phyloP scores from a whole-genome alignment of 2,329 filamentous ascomycete species.

The Exophiala viscosa region DNA sequence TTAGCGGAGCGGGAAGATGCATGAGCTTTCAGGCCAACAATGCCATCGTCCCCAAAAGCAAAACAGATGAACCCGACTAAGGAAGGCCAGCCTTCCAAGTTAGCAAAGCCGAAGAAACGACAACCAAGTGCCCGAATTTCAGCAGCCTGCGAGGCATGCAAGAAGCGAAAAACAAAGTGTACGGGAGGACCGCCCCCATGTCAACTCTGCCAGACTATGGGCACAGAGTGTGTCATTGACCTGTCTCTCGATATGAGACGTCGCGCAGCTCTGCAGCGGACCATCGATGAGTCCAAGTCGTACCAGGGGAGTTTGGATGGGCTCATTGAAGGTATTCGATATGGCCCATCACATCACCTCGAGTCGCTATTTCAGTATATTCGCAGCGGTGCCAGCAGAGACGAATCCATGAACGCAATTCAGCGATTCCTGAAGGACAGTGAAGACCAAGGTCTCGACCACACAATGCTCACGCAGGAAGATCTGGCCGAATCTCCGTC shows the following conservation, averaged over 20 bases:
- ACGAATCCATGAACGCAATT: slow-evolving; percentile 8
- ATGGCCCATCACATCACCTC: slow-evolving; percentile 15
- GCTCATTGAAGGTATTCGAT: slow-evolving; percentile 17
- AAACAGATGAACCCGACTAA: slow-evolving; percentile 16
- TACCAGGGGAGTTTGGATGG: slow-evolving; percentile 18
- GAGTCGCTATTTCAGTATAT: slow-evolving; percentile 10
- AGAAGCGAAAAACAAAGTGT: slow-evolving; percentile 26
- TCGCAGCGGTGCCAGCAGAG: slow-evolving; percentile 7
- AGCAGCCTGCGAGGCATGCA: slow-evolving; percentile 25
- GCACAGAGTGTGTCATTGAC: slow-evolving; percentile 25
- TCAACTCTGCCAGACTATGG: slow-evolving; percentile 19
- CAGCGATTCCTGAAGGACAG: neutral
- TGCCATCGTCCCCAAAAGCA: slow-evolving; percentile 12
- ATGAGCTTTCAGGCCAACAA: slow-evolving; percentile 1
- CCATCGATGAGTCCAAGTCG: slow-evolving; percentile 21
- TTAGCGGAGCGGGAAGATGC: neutral
- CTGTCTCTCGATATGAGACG: slow-evolving; percentile 24
- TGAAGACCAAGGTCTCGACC: slow-evolving; percentile 11
- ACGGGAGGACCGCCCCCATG: slow-evolving; percentile 24
- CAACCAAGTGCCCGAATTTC: slow-evolving; percentile 17
- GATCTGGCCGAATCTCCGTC: neutral
- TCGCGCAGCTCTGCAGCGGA: slow-evolving; percentile 21
- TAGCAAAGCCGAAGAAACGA: slow-evolving; percentile 6
- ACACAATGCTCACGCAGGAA: slow-evolving; percentile 1
- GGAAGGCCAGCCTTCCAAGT: slow-evolving; percentile 10